These are phyloP conservation scores for Aspergillus caelatus DNA, from an alignment of 2,329 filamentous ascomycete species.

Conservation along the genomic window DNA sequence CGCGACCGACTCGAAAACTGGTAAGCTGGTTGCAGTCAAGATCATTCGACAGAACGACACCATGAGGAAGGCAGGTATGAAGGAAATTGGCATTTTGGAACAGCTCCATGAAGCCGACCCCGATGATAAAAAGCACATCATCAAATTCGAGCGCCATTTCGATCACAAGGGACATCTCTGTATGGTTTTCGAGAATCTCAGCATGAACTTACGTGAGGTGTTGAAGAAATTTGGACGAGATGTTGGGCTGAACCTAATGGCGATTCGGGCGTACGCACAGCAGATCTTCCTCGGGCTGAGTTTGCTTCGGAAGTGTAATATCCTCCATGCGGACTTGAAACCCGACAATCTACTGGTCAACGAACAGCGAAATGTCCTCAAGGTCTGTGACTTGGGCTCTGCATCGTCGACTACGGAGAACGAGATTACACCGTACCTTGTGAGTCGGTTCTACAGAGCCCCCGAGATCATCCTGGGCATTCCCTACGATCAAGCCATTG, in stretches of 20 bases:
- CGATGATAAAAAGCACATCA: slow-evolving; percentile 87
- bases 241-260: slow-evolving; percentile 84
- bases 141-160: slow-evolving; percentile 83
- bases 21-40: slow-evolving; percentile 87
- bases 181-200: slow-evolving; percentile 93
- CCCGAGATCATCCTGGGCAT: slow-evolving; percentile 98
- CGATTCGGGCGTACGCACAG: slow-evolving; percentile 85
- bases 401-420: slow-evolving; percentile 89
- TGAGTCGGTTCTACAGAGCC: slow-evolving; percentile 95
- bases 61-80: slow-evolving; percentile 85
- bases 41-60: slow-evolving; percentile 97
- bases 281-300: slow-evolving; percentile 91
- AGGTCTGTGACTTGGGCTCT: slow-evolving; percentile 96
- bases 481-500: slow-evolving; percentile 89
- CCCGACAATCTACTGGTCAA: slow-evolving; percentile 97
- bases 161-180: slow-evolving; percentile 95
- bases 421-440: slow-evolving; percentile 90
- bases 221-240: slow-evolving; percentile 95
- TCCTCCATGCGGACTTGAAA: slow-evolving; percentile 94
- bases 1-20: slow-evolving; percentile 75
- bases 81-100: slow-evolving; percentile 90
- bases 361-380: slow-evolving; percentile 79
- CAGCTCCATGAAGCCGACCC: slow-evolving; percentile 84
- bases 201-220: slow-evolving; percentile 90
- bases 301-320: slow-evolving; percentile 86